Percentiles rank a stretch among this genome's conserved stretches.
Conservation (phyloP, 176 grass and related monocot species). For the Themeda triandra region DNA sequence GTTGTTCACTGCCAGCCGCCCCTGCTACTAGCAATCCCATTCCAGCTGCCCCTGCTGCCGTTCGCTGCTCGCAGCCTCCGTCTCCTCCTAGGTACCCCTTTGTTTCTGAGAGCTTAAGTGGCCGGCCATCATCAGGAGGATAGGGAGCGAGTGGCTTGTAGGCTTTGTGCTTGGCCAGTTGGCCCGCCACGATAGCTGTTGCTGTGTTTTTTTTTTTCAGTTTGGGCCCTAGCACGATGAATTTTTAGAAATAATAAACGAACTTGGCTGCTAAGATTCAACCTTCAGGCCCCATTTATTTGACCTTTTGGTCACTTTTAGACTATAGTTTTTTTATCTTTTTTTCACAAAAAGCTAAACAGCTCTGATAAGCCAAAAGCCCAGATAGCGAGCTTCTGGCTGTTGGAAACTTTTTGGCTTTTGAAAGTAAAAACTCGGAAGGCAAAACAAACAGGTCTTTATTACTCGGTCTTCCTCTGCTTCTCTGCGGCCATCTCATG, state of each 20-base stretch:
- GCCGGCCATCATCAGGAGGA: not conserved
- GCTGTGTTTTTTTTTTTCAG: not conserved
- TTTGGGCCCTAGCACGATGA: not conserved
- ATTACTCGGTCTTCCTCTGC: too few relatives aligned
- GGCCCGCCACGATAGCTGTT: not conserved
- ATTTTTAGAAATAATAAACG: not conserved
- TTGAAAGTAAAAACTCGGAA: too few relatives aligned
- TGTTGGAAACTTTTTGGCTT: too few relatives aligned
- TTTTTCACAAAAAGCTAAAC: not conserved
- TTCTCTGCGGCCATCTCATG: too few relatives aligned
- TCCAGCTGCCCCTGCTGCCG: not conserved
- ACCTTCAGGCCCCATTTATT: not conserved
- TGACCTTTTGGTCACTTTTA: not conserved
- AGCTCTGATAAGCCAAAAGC: not conserved
- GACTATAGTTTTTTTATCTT: too few relatives aligned
- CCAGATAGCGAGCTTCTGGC: too few relatives aligned
- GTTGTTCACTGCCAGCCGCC: too few relatives aligned
- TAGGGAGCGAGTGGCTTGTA: not conserved
- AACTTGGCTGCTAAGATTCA: not conserved
- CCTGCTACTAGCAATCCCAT: not conserved
- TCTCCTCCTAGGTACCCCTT: not conserved
- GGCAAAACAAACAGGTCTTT: too few relatives aligned
- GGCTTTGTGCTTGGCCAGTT: not conserved
- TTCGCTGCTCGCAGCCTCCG: too few relatives aligned
- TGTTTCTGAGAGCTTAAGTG: not conserved